Evolutionary conservation across 2,329 filamentous ascomycete species (phyloP), one percentile per base, ranked within the genome.

Genomic region (Paraphaeosphaeria minitans): DNA sequence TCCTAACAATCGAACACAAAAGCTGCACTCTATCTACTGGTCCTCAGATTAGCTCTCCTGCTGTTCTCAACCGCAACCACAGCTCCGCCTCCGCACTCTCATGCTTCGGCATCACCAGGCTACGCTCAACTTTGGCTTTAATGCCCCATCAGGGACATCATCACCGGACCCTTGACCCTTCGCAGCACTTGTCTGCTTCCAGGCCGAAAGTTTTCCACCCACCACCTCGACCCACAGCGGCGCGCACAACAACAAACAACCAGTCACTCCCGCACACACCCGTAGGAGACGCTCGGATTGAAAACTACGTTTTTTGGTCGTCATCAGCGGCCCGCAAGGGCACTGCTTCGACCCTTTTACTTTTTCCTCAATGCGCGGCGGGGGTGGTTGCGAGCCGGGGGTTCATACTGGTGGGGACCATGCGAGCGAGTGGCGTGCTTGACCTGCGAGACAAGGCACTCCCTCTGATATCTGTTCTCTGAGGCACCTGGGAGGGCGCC

Each of bases 41-140:
- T 66, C 65, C 65, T 67, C 65, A 67, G 65, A 67, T 65, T 55
- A 67, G 65, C 65, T 67, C 65, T 67, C 65, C 58, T 55, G 37
- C 55, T 56, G 62, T 66, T 64, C 56, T 62, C 64, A 66, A 35
- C 22, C n/a, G 47, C 59, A 59, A 59, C 64, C 62, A 61, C 62
- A 55, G 42, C 19, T 24, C 31, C 22, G 22, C 53, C 21, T 55
- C 53, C 22, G 42, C 33, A 22, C 19, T 27, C 10, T 5, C 33
- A 31, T 31, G 29, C 29, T 22, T 41, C 33, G 12, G 43, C 46
- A 27, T 53, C 29, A 47, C 59, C 55, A 42, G 62, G 64, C 51
- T 62, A 60, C 55, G 14, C 39, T 64, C 56, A 66, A 66, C 51
- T 66, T 66, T 66, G 64, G 64, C 64, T 66, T 66, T 63, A 53